Evolutionary conservation across 2,329 filamentous ascomycete species (phyloP).

Genomic region (Apiospora koreana): DNA sequence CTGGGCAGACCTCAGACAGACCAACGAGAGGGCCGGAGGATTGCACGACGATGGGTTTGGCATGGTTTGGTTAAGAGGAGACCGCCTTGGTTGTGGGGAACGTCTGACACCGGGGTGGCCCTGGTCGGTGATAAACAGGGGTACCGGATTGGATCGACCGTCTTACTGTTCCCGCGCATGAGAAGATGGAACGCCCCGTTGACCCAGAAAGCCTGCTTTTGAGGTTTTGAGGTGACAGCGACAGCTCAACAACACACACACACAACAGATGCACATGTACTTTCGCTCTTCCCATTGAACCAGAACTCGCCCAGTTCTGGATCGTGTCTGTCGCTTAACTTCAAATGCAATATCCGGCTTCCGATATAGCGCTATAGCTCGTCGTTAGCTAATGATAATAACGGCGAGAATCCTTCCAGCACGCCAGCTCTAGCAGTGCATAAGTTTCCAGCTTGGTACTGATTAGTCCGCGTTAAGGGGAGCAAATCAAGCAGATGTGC

Average conservation of each 20-base stretch:
- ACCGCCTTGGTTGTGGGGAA: background rate
- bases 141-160: background rate
- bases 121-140: background rate
- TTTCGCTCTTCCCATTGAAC: background rate
- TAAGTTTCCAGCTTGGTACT: background rate
- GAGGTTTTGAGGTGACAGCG: background rate
- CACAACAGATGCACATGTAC: background rate
- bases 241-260: constrained; percentile 4
- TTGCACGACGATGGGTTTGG: constrained; percentile 1
- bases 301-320: background rate
- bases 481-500: background rate
- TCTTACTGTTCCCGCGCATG: constrained; percentile 4
- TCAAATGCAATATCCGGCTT: background rate
- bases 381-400: background rate
- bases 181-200: background rate
- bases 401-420: background rate
- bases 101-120: background rate
- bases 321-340: background rate
- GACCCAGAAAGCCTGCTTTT: constrained; percentile 3
- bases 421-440: background rate
- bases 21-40: constrained; percentile 3
- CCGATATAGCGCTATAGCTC: background rate
- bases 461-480: background rate
- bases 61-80: background rate
- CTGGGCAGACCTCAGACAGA: background rate